Base-by-base conservation (phyloP, 257 asterid genomes). In the Euphrasia confusa region DNA sequence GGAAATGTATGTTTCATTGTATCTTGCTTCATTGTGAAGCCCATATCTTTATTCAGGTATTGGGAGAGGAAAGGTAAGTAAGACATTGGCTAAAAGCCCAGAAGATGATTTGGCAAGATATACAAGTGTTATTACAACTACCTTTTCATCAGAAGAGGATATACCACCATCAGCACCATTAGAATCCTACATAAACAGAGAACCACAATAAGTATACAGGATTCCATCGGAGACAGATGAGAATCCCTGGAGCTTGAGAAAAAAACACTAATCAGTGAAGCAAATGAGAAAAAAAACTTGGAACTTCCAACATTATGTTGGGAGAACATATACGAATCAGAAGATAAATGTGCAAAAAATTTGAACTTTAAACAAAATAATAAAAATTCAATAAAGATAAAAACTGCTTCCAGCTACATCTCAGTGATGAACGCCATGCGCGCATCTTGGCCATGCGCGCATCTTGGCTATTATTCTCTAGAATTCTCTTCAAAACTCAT, bases 61-160 rank as follows among this genome's bases (percentile, higher is more conserved):
- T 64, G 7, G 27, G 47, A 30, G 39, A 48, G 58, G 18, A 57
- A 13, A n/a, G 39, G 32, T 2, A 63, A 44, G 37, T 30, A 12
- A 27, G 12, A 5, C 26, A 7, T 12, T 44, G 26, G 63, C 12
- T 47, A 47, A 32, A 45, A 33, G 45, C 55, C 55, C 52, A 3
- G 32, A 21, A 61, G 6, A 21, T 28, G 18, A 62, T 3, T 12
- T 10, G 13, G 35, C 2, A 26, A 49, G n/a, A 15, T 13, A 4
- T 37, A 12, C 14, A 65, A 24, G 56, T 68, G 24, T 21, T 21
- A 21, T 21, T 21, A 21, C 1, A 21, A 21, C 24, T 21, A 80
- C 98, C 89, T 80, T 72, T 56, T 81, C 77, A 74, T 59, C 66
- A 45, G 75, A 21, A 21, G 24, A 65, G 9, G 90, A 73, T 26